These are phyloP conservation scores for Emergomyces pasteurianus DNA, from an alignment of 2,329 filamentous ascomycete species.

Conservation along the genomic window DNA sequence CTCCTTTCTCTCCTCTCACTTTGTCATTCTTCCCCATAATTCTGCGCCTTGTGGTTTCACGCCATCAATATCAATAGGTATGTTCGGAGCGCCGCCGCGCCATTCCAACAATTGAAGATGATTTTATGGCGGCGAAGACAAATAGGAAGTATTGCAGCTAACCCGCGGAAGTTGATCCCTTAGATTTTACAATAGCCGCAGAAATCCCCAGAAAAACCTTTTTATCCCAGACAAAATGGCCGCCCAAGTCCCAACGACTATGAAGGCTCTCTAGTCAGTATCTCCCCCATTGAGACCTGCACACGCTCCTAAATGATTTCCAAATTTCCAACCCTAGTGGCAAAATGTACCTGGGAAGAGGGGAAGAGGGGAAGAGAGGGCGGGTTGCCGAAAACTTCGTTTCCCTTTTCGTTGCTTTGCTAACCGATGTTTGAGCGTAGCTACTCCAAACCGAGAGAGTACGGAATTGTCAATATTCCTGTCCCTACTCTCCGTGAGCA, in stretches of 20 bases:
- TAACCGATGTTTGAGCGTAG: slow-evolving; percentile 15
- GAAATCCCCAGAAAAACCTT: background rate
- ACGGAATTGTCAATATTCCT: slow-evolving; percentile 49
- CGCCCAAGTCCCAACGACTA: slow-evolving; percentile 37
- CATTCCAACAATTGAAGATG: background rate
- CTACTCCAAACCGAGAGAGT: slow-evolving; percentile 52
- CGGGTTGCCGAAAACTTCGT: too few species aligned
- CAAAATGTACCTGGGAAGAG: background rate
- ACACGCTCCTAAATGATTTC: background rate
- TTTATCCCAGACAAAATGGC: slow-evolving; percentile 19
- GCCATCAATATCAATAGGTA: background rate
- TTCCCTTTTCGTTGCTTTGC: background rate
- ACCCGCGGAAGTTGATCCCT: background rate
- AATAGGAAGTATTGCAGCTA: background rate
- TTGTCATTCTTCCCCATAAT: background rate
- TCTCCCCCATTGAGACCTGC: background rate
- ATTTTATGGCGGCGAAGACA: background rate
- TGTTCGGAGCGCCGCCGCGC: background rate
- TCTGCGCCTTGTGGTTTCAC: background rate
- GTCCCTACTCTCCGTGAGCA: slow-evolving; percentile 49
- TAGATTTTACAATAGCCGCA: background rate
- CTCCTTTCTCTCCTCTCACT: background rate
- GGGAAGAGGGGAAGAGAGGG: too few species aligned
- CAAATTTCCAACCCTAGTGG: background rate
- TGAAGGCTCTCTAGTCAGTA: slow-evolving; percentile 51